These are phyloP conservation scores for Hydnum rufescens DNA, from an alignment of 768 basidiomycete species.

Conservation along the genomic window DNA sequence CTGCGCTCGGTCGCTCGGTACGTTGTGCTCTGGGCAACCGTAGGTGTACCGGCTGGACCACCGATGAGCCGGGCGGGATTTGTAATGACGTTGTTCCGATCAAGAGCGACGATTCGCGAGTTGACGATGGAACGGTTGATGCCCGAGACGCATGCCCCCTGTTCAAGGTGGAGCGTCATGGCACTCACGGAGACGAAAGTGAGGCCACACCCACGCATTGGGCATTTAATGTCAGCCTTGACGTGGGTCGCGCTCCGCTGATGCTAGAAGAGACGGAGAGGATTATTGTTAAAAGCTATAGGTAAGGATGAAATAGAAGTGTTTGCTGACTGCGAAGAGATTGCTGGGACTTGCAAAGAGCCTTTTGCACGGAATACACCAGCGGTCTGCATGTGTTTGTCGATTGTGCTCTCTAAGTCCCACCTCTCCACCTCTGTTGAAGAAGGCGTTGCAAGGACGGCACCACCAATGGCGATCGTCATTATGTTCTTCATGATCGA, in stretches of 20 bases:
- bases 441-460: conserved; percentile 20
- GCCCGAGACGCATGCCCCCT: conserved; percentile 35
- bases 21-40: conserved; percentile 1
- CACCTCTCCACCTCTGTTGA: conserved; percentile 17
- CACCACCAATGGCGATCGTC: conserved; percentile 26
- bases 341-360: conserved; percentile 25
- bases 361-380: conserved; percentile 27
- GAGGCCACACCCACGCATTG: conserved; percentile 24
- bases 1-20: conserved; percentile 20
- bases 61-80: conserved; percentile 33
- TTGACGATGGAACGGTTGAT: conserved; percentile 24
- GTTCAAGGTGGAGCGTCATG: conserved; percentile 42
- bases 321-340: conserved; percentile 13
- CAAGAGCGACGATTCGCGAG: conserved; percentile 23
- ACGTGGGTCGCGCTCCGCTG: conserved; percentile 33
- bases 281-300: background rate
- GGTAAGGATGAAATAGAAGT: background rate
- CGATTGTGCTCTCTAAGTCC: background rate
- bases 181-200: conserved; percentile 34
- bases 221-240: conserved; percentile 17
- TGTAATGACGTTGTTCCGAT: conserved; percentile 32
- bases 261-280: conserved; percentile 20
- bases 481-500: conserved; percentile 25
- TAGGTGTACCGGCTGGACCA: conserved; percentile 12
- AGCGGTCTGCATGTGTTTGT: conserved; percentile 16